Percentiles rank a stretch among this genome's conserved stretches.
Conservation (phyloP, 106 monocot genomes). For the Cymbidium sinense region DNA sequence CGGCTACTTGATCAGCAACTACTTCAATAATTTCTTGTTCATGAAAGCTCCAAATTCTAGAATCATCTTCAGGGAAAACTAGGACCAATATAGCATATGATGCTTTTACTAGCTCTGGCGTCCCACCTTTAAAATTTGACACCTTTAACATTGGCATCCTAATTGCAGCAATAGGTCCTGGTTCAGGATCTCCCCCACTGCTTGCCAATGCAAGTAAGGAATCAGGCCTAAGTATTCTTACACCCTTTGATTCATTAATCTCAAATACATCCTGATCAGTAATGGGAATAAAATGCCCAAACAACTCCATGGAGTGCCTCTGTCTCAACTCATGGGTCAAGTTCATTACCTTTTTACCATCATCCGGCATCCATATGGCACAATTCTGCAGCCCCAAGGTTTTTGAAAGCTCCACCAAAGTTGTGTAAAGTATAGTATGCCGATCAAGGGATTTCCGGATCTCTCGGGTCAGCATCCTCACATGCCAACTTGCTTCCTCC, state of each 20-base stretch:
- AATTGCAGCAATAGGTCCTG: constrained; percentile 44
- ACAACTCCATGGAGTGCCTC: constrained; percentile 7
- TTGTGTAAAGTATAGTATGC: constrained; percentile 67
- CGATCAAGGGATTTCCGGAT: constrained; percentile 64
- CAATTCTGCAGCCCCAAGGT: constrained; percentile 57
- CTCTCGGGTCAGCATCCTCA: constrained; percentile 68
- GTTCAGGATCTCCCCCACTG: constrained; percentile 23
- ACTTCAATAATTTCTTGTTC: constrained; percentile 63
- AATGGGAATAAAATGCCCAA: constrained; percentile 16
- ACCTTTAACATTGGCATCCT: constrained; percentile 63
- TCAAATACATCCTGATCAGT: constrained; percentile 38
- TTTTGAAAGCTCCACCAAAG: constrained; percentile 66
- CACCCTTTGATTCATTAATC: constrained; percentile 27
- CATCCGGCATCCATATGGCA: constrained; percentile 71
- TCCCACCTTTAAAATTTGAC: constrained; percentile 55
- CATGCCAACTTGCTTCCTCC: constrained; percentile 68
- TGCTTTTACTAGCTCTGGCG: constrained; percentile 34
- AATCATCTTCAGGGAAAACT: constrained; percentile 37
- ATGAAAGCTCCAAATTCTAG: constrained; percentile 36
- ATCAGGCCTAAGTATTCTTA: constrained; percentile 28
- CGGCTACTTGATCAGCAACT: constrained; percentile 67
- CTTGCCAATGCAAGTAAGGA: constrained; percentile 43
- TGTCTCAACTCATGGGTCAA: constrained; percentile 40
- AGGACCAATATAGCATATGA: constrained; percentile 56
- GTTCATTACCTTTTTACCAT: constrained; percentile 31